phyloP scores from a whole-genome alignment of 2,329 filamentous ascomycete genomes.

The Bipolaris oryzae region DNA sequence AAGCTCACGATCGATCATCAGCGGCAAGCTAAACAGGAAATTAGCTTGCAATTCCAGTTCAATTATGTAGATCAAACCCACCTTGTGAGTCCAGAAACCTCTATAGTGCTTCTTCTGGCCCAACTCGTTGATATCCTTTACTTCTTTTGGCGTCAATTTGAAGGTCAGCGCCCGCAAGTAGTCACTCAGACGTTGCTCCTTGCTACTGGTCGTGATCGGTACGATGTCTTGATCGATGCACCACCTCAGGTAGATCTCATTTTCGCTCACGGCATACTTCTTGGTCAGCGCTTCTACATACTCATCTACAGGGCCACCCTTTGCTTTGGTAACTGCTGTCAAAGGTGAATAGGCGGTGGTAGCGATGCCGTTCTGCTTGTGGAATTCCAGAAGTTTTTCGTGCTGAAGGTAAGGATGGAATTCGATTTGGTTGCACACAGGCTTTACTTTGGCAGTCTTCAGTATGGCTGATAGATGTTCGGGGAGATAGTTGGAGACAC shows the following conservation, averaged over 20 bases:
- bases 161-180: constrained; percentile 63
- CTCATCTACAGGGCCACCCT: constrained; percentile 61
- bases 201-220: constrained; percentile 64
- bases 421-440: constrained; percentile 72
- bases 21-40: constrained; percentile 49
- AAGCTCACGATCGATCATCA: constrained; percentile 56
- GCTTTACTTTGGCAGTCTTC: constrained; percentile 60
- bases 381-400: constrained; percentile 61
- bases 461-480: constrained; percentile 61
- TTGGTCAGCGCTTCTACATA: constrained; percentile 59
- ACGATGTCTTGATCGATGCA: constrained; percentile 65
- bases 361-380: constrained; percentile 56
- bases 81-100: constrained; percentile 61
- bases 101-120: constrained; percentile 67
- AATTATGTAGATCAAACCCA: neutral
- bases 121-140: constrained; percentile 55
- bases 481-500: constrained; percentile 65
- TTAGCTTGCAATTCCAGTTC: neutral
- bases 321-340: constrained; percentile 60
- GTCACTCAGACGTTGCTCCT: constrained; percentile 64
- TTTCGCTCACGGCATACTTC: constrained; percentile 65
- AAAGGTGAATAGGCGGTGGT: constrained; percentile 56
- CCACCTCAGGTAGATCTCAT: constrained; percentile 65
- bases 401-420: constrained; percentile 72
- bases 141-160: constrained; percentile 63